Evolutionary conservation across 345 rosid genomes (phyloP), one percentile per base, ranked within the genome.

Genomic region (Citrus reticulata): DNA sequence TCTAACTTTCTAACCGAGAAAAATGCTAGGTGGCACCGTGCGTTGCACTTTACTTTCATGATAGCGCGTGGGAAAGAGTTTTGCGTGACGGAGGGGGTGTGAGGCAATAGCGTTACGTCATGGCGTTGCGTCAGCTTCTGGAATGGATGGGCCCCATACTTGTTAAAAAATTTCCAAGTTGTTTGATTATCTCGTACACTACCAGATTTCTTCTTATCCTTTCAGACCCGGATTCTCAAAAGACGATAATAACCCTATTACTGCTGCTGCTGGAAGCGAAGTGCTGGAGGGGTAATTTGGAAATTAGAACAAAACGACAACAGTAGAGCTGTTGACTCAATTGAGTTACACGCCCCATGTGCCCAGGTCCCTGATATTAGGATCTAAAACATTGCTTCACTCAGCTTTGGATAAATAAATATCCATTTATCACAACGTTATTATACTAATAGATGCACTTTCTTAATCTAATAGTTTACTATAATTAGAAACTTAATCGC

Each of bases 201-300:
- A n/a, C n/a, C 16, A 34, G 6, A 34, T 19, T 20, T 75, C 78
- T 75, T 49, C 78, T 75, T 64, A 75, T 46, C 78, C 49, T 3
- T 29, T 49, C 42, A 30, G 22, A 42, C 10, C 25, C 9, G 42
- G 8, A 25, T 2, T 60, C 2, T 3, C 7, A 0, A n/a, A 75
- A 49, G 78, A 64, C 72, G 61, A 32, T 13, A 49, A 7, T 75
- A 11, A n/a, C 78, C 78, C 61, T 32, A 20, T 1, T 0, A 19
- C 6, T 54, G 20, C 7, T 1, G 6, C 58, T 0, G 7, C 7
- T 13, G 1, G 57, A 54, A 54, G 22, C 19, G 22, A 5, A 54
- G 8, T 17, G 19, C 22, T 16, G 0, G 9, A 65, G 63, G 70
- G 78, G 62, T 46, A 64, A 25, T 32, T 64, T 75, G 0, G 70